Conservation (phyloP, 2,329 filamentous ascomycete species). For the Dactylellina parvicollis region DNA sequence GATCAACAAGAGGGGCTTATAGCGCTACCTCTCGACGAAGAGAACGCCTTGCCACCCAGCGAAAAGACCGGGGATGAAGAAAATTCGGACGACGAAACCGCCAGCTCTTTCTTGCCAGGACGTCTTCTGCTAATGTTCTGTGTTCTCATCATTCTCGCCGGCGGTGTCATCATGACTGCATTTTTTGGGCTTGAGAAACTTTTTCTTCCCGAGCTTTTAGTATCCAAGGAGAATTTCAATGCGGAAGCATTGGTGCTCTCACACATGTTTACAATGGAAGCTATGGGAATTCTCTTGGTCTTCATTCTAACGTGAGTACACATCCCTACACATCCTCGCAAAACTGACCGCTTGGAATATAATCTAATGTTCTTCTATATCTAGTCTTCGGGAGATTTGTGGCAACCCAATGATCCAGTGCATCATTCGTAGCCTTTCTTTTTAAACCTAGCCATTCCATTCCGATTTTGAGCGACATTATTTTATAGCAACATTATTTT, state of each 20-base stretch:
- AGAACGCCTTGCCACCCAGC: neutral
- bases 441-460: neutral
- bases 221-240: neutral
- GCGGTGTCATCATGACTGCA: neutral
- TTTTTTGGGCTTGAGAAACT: conserved; percentile 32
- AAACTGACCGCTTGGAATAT: neutral
- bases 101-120: neutral
- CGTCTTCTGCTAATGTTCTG: conserved; percentile 30
- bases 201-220: conserved; percentile 4
- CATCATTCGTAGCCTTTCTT: conserved; percentile 6
- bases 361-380: neutral
- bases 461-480: neutral
- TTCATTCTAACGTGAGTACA: conserved; percentile 27
- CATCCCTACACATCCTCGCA: neutral
- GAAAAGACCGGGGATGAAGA: conserved; percentile 4
- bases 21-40: conserved; percentile 22
- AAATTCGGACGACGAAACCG: neutral
- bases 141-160: conserved; percentile 7
- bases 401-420: conserved; percentile 9
- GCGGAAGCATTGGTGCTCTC: conserved; percentile 26
- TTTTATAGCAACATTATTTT: neutral
- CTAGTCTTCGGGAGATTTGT: conserved; percentile 28
- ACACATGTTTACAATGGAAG: conserved; percentile 33
- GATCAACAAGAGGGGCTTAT: conserved; percentile 39
- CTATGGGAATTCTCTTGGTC: conserved; percentile 18